These are phyloP conservation scores for Gossypium ekmanianum DNA, from an alignment of 345 rosid genomes.

Conservation along the genomic window DNA sequence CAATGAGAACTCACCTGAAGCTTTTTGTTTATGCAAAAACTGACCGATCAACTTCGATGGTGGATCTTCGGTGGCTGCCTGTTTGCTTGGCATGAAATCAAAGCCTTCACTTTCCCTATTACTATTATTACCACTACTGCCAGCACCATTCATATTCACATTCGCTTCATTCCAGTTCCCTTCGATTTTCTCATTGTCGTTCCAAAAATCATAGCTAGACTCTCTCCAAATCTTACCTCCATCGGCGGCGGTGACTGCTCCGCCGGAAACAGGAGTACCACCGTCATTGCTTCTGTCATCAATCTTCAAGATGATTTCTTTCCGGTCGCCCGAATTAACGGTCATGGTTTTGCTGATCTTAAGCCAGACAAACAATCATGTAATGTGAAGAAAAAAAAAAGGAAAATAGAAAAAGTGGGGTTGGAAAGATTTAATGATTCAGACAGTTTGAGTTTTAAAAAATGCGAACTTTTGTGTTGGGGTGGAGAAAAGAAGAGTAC, in stretches of 20 bases:
- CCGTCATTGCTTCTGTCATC: constrained; percentile 24
- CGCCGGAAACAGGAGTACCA: constrained; percentile 15
- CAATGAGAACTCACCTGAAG: constrained; percentile 60
- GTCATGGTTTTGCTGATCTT: constrained; percentile 29
- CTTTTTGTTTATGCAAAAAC: constrained; percentile 68
- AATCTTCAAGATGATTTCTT: constrained; percentile 37
- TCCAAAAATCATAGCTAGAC: constrained; percentile 52
- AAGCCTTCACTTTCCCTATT: constrained; percentile 22
- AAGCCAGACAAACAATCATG: not conserved
- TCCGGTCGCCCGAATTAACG: constrained; percentile 31
- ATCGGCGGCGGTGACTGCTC: constrained; percentile 15
- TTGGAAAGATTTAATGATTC: not conserved
- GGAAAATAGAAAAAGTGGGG: not conserved
- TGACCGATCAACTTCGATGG: constrained; percentile 62
- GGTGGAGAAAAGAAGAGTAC: constrained; percentile 12
- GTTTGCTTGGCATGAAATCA: constrained; percentile 29
- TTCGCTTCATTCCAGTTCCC: constrained; percentile 18
- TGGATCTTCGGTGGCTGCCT: constrained; percentile 43
- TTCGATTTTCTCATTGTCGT: constrained; percentile 19
- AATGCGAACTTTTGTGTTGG: not conserved
- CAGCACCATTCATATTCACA: constrained; percentile 7
- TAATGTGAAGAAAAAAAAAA: not conserved
- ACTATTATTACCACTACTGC: not conserved
- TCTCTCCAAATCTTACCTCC: constrained; percentile 52
- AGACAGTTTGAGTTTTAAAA: not conserved